Conservation (phyloP, 2,329 filamentous ascomycete genomes). For the Fusarium succisae region DNA sequence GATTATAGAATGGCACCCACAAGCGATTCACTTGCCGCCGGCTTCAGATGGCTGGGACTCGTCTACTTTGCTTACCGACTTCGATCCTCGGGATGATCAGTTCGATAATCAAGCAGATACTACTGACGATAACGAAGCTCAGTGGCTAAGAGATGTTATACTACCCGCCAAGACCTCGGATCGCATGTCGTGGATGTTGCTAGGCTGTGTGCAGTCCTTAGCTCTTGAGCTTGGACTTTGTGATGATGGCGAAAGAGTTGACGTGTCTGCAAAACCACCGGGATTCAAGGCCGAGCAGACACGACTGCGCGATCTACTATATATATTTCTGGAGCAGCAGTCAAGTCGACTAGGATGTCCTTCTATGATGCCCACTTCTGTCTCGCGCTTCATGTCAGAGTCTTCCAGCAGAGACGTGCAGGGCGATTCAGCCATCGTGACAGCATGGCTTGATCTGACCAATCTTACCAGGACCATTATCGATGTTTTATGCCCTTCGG, state of each 20-base stretch:
- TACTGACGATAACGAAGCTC: background rate
- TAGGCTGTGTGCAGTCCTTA: constrained; percentile 50
- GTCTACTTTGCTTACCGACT: constrained; percentile 56
- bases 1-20: constrained; percentile 66
- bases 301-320: constrained; percentile 7
- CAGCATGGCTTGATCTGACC: constrained; percentile 19
- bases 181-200: constrained; percentile 69
- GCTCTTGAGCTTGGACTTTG: constrained; percentile 25
- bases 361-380: constrained; percentile 8
- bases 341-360: constrained; percentile 19
- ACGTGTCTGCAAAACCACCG: background rate
- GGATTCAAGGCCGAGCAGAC: background rate
- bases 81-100: constrained; percentile 45
- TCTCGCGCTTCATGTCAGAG: background rate
- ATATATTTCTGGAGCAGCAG: constrained; percentile 26
- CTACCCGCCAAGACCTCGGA: constrained; percentile 60
- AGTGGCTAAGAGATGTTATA: constrained; percentile 63
- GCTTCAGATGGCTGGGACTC: constrained; percentile 65
- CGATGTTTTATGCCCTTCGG: constrained; percentile 54
- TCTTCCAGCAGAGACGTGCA: background rate
- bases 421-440: background rate
- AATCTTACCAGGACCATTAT: constrained; percentile 16
- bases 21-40: constrained; percentile 62
- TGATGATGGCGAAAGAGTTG: background rate
- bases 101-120: constrained; percentile 18